Conservation (phyloP, 2,329 filamentous ascomycete genomes). For the Trichoderma sp. region DNA sequence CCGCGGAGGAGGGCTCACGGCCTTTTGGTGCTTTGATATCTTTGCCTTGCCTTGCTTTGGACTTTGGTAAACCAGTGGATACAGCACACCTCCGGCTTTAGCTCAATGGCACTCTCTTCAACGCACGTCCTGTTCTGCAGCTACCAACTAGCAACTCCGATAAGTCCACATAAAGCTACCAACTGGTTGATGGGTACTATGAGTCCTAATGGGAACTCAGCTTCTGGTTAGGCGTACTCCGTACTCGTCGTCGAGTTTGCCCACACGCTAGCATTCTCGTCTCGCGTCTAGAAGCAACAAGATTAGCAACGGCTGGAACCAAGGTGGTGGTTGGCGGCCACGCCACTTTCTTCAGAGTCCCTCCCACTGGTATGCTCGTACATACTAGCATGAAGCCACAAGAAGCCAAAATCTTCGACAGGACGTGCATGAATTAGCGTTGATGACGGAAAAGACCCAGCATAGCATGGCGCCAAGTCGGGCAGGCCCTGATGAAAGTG, state of each 20-base stretch:
- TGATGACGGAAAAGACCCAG: slow-evolving; percentile 4
- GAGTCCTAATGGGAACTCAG: not conserved
- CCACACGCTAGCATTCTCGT: not conserved
- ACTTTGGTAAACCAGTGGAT: not conserved
- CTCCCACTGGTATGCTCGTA: not conserved
- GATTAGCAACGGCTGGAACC: not conserved
- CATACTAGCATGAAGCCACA: not conserved
- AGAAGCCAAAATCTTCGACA: not conserved
- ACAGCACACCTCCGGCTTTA: not conserved
- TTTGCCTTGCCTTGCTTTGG: not conserved
- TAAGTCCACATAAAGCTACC: not conserved
- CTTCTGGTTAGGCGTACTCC: not conserved
- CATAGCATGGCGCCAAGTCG: not conserved
- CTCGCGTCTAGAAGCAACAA: not conserved
- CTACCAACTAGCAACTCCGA: not conserved
- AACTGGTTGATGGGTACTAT: not conserved
- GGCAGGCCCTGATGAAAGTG: not conserved
- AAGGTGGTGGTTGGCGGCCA: not conserved
- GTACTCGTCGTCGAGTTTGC: not conserved
- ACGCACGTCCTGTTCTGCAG: not conserved
- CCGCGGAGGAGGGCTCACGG: not conserved
- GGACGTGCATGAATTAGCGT: slow-evolving; percentile 6
- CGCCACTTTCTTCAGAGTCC: not conserved
- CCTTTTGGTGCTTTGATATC: not conserved
- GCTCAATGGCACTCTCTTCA: not conserved